Percentiles rank a stretch among this genome's conserved stretches.
phyloP scores from a whole-genome alignment of 768 basidiomycete genomes.

The Hebeloma cylindrosporum region DNA sequence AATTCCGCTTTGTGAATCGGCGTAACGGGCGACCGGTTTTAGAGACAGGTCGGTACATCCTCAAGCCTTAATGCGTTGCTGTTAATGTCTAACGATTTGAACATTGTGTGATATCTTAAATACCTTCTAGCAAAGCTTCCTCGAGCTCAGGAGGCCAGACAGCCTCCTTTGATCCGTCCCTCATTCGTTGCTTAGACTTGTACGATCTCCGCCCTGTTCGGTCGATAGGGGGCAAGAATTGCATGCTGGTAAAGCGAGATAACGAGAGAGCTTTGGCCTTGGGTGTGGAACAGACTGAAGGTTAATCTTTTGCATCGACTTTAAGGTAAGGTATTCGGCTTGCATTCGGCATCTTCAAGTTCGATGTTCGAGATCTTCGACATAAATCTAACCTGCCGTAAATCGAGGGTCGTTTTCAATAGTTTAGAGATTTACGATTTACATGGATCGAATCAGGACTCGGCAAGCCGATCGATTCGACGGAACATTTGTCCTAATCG shows the following conservation, averaged over 20 bases:
- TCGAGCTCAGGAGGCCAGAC: slow-evolving; percentile 27
- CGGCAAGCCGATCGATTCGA: too few relatives aligned
- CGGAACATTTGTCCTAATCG: too few relatives aligned
- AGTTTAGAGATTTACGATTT: too few relatives aligned
- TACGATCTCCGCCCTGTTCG: slow-evolving; percentile 28
- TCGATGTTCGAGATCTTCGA: too few relatives aligned
- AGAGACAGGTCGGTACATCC: slow-evolving; percentile 20
- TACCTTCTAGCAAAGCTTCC: slow-evolving; percentile 26
- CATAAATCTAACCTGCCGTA: too few relatives aligned
- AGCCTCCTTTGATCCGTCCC: slow-evolving; percentile 19
- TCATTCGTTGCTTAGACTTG: slow-evolving; percentile 17
- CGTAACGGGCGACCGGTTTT: slow-evolving; percentile 28
- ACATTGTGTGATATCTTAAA: neutral
- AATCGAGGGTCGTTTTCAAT: too few relatives aligned
- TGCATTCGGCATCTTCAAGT: too few relatives aligned
- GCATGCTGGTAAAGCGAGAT: slow-evolving; percentile 4
- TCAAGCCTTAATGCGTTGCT: slow-evolving; percentile 9
- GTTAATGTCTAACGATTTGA: neutral
- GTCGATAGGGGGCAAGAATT: slow-evolving; percentile 18
- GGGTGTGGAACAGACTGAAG: slow-evolving; percentile 7
- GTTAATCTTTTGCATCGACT: too few relatives aligned
- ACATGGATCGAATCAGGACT: too few relatives aligned
- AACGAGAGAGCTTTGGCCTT: too few relatives aligned
- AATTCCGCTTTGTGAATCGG: slow-evolving; percentile 72
- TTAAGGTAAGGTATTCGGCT: too few relatives aligned